These are phyloP conservation scores for Metschnikowia amazonensis DNA, from an alignment of 805 yeast genomes.

Conservation along the genomic window DNA sequence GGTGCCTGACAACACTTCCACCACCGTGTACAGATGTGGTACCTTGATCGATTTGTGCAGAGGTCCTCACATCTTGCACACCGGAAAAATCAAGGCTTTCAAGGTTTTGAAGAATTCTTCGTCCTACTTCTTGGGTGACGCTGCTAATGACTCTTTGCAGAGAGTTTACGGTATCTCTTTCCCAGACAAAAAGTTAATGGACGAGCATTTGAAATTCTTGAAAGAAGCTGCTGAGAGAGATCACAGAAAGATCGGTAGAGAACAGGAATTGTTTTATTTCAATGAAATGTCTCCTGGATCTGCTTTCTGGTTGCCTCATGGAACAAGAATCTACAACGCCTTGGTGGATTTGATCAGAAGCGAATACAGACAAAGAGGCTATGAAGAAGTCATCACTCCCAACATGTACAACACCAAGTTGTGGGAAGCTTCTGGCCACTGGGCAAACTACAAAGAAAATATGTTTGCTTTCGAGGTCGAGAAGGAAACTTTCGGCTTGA, in stretches of 20 bases:
- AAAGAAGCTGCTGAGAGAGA: constrained; percentile 96
- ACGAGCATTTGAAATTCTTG: constrained; percentile 87
- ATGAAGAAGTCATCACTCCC: constrained; percentile 98
- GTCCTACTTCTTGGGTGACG: constrained; percentile 92
- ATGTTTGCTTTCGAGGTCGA: constrained; percentile 97
- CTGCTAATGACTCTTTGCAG: constrained; percentile 90
- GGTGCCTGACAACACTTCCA: constrained; percentile 91
- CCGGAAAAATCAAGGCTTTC: constrained; percentile 93
- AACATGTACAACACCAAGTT: constrained; percentile 96
- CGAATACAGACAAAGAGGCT: constrained; percentile 91
- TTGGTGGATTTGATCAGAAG: constrained; percentile 72
- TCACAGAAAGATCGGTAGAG: constrained; percentile 94
- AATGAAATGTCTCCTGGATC: constrained; percentile 97
- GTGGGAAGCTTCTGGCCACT: constrained; percentile 99
- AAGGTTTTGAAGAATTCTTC: constrained; percentile 94
- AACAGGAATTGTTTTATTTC: constrained; percentile 93
- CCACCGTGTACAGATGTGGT: constrained; percentile 98
- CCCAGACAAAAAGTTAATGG: constrained; percentile 97
- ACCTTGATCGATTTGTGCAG: constrained; percentile 93
- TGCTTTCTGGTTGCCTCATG: constrained; percentile 98
- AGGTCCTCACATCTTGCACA: constrained; percentile 97
- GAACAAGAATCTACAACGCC: constrained; percentile 93
- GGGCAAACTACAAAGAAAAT: constrained; percentile 96
- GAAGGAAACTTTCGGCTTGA: constrained; percentile 90
- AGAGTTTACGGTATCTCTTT: constrained; percentile 96